Base-by-base conservation (phyloP, 2,329 filamentous ascomycete species). In the Fusarium sp. region DNA sequence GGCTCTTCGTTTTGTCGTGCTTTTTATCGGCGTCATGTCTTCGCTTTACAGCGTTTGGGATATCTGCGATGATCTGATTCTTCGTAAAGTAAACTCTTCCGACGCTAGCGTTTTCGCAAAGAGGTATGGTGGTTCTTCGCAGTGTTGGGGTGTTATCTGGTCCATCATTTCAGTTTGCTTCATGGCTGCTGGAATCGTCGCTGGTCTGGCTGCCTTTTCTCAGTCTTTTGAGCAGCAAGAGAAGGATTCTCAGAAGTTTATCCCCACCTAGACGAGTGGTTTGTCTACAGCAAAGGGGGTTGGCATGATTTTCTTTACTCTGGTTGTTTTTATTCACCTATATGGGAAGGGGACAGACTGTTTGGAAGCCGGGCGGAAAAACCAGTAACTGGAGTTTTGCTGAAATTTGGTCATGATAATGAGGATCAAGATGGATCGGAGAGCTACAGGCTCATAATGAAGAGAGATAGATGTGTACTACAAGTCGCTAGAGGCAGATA, bases 1-100 rank as follows among this genome's bases (percentile, higher is more conserved):
- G 81, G 89, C 93, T 5, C 82, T 95, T 80, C 86, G 93, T 68
- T 95, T 93, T 79, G 89, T 94, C 61, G 91, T 93, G 62, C 87
- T 95, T 31, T 95, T 95, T 78, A 94, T 95, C 70, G 93, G 93
- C 47, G 93, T 95, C 76, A 95, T 95, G 93, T 93, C 90, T 8
- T 92, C 90, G 2, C 87, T 95, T 1, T 95, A 95, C 82, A 93
- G 91, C 73, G 93, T 93, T 6, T 95, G 93, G 93, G 93, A 95
- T 84, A 95, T 95, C 75, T 95, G 93, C 82, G 93, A 96, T 79
- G 93, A 96, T 76, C 85, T 95, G 35, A 94, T 96, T 74, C 84
- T 95, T 6, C 89, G 93, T 67, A 95, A 95, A 83, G 92, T 95
- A 61, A 95, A 95, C 81, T 90, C 88, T 24, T 94, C 93, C 6